A percentile compares a stretch with the other conserved stretches of the same genome.
These are phyloP conservation scores for Cordyceps cateniannulata DNA, from an alignment of 2,329 filamentous ascomycete species.

Conservation along the genomic window DNA sequence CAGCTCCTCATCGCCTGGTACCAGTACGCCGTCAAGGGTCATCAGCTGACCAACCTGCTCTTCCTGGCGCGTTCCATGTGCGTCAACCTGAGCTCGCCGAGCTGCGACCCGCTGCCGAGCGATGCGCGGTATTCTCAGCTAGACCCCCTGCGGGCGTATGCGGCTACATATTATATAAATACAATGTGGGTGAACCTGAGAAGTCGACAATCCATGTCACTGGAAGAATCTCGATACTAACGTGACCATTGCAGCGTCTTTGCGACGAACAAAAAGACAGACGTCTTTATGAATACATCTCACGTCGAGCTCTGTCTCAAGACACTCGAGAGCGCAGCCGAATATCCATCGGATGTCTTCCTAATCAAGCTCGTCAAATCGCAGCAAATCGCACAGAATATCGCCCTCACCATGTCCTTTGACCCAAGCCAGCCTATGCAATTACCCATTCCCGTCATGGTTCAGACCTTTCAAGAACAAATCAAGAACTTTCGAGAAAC, in stretches of 20 bases:
- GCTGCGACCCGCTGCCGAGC: constrained; percentile 22
- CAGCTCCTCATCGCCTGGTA: constrained; percentile 41
- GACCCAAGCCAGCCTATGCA: constrained; percentile 27
- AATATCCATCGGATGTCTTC: constrained; percentile 37
- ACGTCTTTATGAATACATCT: constrained; percentile 40
- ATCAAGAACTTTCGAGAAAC: constrained; percentile 32
- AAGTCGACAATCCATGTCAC: no score
- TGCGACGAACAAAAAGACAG: constrained; percentile 40
- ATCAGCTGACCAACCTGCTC: constrained; percentile 42
- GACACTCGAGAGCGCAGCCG: constrained; percentile 34
- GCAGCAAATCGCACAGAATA: constrained; percentile 42
- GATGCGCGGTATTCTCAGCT: constrained; percentile 25
- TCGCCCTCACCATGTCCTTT: constrained; percentile 33
- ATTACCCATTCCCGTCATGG: constrained; percentile 33
- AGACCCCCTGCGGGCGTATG: constrained; percentile 41
- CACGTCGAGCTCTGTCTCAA: constrained; percentile 38
- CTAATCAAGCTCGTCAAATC: constrained; percentile 39
- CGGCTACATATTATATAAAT: constrained; percentile 44
- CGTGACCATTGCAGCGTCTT: constrained; percentile 27
- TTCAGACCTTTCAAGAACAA: constrained; percentile 39
- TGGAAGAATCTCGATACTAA: background rate
- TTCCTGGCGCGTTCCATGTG: constrained; percentile 43
- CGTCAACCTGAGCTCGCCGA: constrained; percentile 31
- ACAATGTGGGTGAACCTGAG: constrained; percentile 33
- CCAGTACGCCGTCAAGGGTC: constrained; percentile 42